Percentiles rank a stretch among this genome's conserved stretches.
phyloP scores from a whole-genome alignment of 345 rosid genomes.

The Psidium friedrichsthalianum region DNA sequence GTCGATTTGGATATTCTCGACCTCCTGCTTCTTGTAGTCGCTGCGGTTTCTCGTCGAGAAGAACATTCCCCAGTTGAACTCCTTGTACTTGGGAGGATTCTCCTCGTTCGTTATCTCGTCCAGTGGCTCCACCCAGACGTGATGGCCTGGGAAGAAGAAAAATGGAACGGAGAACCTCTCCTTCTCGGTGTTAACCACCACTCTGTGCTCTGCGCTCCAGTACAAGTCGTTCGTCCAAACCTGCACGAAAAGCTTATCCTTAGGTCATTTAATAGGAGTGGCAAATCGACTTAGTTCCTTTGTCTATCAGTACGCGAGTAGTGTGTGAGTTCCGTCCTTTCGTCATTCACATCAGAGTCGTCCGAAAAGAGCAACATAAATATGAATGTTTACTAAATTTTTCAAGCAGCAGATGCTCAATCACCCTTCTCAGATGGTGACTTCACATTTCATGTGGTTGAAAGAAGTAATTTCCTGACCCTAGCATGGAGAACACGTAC shows the following conservation, averaged over 20 bases:
- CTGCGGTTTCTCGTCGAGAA: constrained; percentile 14
- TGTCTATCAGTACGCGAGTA: neutral
- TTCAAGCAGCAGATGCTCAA: neutral
- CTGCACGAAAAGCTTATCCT: constrained; percentile 1
- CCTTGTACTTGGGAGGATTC: constrained; percentile 20
- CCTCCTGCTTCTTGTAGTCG: constrained; percentile 34
- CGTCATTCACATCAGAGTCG: neutral
- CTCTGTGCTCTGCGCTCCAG: constrained; percentile 41
- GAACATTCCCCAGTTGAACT: constrained; percentile 34
- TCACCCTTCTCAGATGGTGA: neutral
- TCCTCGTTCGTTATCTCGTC: constrained; percentile 19
- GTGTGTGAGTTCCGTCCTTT: neutral
- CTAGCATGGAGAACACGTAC: neutral
- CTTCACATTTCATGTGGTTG: neutral
- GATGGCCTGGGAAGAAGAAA: constrained; percentile 29
- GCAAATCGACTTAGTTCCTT: neutral
- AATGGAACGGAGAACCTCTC: constrained; percentile 38
- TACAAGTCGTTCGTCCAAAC: constrained; percentile 45
- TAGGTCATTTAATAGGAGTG: neutral
- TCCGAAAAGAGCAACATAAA: neutral
- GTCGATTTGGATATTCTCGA: constrained; percentile 29
- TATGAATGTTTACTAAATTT: neutral
- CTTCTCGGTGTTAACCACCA: constrained; percentile 23
- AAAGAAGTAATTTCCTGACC: neutral
- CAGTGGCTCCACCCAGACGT: constrained; percentile 22